Conservation (phyloP, 1,284 basidiomycete genomes). For the Microbotryum silenes-acaulis region DNA sequence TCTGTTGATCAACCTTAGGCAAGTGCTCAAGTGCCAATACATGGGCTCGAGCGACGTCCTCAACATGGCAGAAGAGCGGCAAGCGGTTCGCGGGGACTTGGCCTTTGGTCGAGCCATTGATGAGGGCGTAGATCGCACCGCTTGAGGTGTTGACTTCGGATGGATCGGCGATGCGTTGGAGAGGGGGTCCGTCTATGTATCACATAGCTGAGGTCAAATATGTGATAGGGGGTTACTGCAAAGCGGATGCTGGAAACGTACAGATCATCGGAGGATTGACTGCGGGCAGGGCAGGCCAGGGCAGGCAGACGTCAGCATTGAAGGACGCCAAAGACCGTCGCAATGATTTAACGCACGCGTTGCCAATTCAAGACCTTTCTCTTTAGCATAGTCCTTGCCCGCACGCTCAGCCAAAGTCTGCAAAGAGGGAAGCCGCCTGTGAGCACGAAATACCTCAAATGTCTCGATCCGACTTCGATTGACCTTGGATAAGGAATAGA, state of each 20-base stretch:
- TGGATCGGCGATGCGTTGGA: conserved; percentile 15
- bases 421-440: conserved; percentile 3
- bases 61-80: conserved; percentile 39
- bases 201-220: no score
- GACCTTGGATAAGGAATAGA: conserved; percentile 34
- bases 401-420: conserved; percentile 39
- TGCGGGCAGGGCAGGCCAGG: neutral
- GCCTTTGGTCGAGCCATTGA: conserved; percentile 23
- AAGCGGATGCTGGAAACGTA: neutral
- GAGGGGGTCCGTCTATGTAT: conserved; percentile 16
- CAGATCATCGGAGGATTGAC: conserved; percentile 35
- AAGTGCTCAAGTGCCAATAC: conserved; percentile 31
- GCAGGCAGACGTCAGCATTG: no score
- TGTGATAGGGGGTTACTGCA: neutral
- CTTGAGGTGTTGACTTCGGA: conserved; percentile 29
- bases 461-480: neutral
- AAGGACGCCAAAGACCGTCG: neutral
- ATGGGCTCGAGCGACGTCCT: conserved; percentile 37
- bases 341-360: neutral
- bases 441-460: neutral
- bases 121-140: conserved; percentile 32
- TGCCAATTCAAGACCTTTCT: conserved; percentile 18
- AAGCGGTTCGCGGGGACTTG: conserved; percentile 38
- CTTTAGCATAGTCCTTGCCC: conserved; percentile 35
- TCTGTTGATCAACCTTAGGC: conserved; percentile 13